Base-by-base conservation (phyloP, 75 land plant species). In the Cupressus sempervirens region DNA sequence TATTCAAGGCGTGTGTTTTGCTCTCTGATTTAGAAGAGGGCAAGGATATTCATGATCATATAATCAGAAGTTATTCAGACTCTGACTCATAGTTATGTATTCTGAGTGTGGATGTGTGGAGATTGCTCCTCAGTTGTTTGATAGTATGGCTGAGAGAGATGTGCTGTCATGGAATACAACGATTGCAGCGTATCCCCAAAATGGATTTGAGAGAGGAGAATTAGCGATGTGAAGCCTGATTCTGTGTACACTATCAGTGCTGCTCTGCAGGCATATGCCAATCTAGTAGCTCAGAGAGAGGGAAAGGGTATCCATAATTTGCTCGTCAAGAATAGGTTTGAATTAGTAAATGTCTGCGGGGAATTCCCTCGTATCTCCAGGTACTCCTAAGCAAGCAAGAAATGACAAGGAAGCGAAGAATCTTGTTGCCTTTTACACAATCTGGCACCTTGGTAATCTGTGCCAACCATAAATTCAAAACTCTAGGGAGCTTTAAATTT, bases 291-390 rank as follows among this genome's bases (percentile, higher is more conserved):
- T 18, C 46, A 90, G 76, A 83, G 62, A 16, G 40, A 89, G 36
- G 91, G 92, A 0, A 62, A 88, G 36, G 87, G 86, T 86, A 73
- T 91, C 79, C 92, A 91, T 85, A 86, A 89, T 34, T 86, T 85
- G 58, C 30, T 86, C 40, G 53, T 89, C 20, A 70, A 58, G 29
- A 86, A 88, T 45, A 73, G 86, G 3, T 80, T 91, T 23, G 86
- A 89, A 15, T 83, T 29, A 20, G 26, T 62, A 62, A 91, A 95
- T 90, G 72, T 75, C 1, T 85, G 91, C 91, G 65, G 91, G 88
- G 12, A 95, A 94, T 84, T 88, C 94, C 76, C 90, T 94, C 11
- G 32, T 93, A 54, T 89, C 88, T 52, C 74, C 91, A n/a, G n/a
- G 88, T 95, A 94, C 68, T 46, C 90, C n/a, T n/a, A n/a, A n/a